Percentiles rank a stretch among this genome's conserved stretches.
phyloP scores from a whole-genome alignment of 305 asterid genomes.

The Euphrasia arctica region DNA sequence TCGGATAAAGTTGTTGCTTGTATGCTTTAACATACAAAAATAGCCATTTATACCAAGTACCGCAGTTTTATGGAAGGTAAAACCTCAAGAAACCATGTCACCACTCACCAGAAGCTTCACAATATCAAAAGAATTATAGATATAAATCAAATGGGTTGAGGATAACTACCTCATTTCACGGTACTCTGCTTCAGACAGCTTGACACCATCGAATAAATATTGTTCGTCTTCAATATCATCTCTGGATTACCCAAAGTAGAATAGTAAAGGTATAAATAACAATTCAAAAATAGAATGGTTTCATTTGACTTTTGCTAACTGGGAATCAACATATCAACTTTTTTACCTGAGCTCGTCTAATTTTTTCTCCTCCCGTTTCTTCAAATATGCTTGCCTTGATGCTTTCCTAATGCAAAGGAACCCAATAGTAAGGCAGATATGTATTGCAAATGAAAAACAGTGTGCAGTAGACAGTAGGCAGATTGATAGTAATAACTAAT shows the following conservation, averaged over 20 bases:
- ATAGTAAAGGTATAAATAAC: constrained; percentile 18
- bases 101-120: not conserved
- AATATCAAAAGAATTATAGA: constrained; percentile 8
- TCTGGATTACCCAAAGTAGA: constrained; percentile 31
- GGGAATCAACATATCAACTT: constrained; percentile 21
- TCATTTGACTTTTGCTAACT: constrained; percentile 7
- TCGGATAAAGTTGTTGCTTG: not conserved
- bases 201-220: constrained; percentile 69
- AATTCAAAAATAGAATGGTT: constrained; percentile 23
- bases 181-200: constrained; percentile 65
- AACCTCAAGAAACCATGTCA: not conserved
- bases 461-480: constrained; percentile 9
- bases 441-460: not conserved
- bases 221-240: constrained; percentile 87
- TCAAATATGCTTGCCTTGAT: constrained; percentile 82
- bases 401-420: constrained; percentile 43
- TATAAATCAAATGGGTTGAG: constrained; percentile 14
- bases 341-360: constrained; percentile 66
- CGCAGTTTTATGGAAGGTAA: constrained; percentile 5
- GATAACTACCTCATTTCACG: constrained; percentile 45
- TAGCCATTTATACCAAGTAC: constrained; percentile 16
- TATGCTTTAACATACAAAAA: not conserved
- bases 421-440: constrained; percentile 14
- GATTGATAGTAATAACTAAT: not conserved
- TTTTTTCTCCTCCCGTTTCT: constrained; percentile 90